These are phyloP conservation scores for Sonneratia caseolaris DNA, from an alignment of 345 rosid species.

Conservation along the genomic window DNA sequence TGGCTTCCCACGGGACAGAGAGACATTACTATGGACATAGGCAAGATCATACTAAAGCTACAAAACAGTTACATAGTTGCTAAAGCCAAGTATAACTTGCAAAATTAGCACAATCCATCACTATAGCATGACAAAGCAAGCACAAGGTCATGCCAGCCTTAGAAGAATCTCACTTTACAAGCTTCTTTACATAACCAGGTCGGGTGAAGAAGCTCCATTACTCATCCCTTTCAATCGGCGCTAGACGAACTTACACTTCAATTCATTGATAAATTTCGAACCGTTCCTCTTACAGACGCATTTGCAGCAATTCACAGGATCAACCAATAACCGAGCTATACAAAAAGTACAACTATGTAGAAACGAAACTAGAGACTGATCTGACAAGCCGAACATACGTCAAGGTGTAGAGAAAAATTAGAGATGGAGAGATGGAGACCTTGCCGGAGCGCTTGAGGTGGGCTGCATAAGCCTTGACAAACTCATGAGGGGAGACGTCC, in stretches of 20 bases:
- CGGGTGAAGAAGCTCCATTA: no score
- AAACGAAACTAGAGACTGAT: no score
- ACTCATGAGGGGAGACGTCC: constrained; percentile 50
- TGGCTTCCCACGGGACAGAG: not conserved
- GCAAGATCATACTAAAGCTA: not conserved
- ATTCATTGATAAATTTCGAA: not conserved
- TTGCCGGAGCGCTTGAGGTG: constrained; percentile 52
- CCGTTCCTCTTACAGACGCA: not conserved
- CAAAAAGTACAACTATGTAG: no score
- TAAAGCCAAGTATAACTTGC: not conserved
- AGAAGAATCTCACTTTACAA: no score
- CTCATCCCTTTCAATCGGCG: no score
- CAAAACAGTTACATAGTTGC: not conserved
- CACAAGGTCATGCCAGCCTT: no score
- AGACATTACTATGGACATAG: not conserved
- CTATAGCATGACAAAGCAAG: no score
- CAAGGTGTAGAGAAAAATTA: not conserved
- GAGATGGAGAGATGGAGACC: constrained; percentile 10
- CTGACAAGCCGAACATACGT: not conserved
- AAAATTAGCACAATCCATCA: not conserved
- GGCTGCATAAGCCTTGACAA: constrained; percentile 42
- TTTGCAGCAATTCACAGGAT: not conserved
- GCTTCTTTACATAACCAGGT: no score
- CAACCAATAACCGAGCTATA: not conserved
- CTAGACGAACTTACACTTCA: no score